Conservation (phyloP, 805 yeast species). For the Candida easanensis region DNA sequence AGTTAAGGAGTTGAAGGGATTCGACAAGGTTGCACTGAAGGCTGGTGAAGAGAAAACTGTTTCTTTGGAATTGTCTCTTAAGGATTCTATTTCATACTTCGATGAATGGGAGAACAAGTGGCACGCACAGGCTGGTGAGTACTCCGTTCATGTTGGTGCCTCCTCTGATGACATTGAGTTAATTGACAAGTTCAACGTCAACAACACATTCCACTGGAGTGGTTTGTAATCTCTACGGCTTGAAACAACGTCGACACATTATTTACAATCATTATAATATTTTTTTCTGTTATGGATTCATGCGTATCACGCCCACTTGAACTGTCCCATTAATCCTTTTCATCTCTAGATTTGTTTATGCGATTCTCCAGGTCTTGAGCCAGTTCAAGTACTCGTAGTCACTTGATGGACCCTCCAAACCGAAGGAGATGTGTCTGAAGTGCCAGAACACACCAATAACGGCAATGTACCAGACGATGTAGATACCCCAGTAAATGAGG, state of each 20-base stretch:
- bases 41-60: slow-evolving; percentile 43
- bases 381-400: slow-evolving; percentile 45
- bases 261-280: too few species aligned
- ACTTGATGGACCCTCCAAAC: slow-evolving; percentile 51
- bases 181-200: slow-evolving; percentile 26
- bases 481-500: slow-evolving; percentile 32
- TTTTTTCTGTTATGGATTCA: background rate
- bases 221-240: slow-evolving; percentile 11
- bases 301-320: background rate
- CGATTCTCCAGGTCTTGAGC: slow-evolving; percentile 47
- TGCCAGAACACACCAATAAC: slow-evolving; percentile 56
- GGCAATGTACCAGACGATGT: slow-evolving; percentile 36
- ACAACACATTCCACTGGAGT: slow-evolving; percentile 22
- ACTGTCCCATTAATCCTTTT: background rate
- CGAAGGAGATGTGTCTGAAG: slow-evolving; percentile 62
- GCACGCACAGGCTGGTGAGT: slow-evolving; percentile 50
- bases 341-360: background rate
- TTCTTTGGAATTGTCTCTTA: slow-evolving; percentile 36
- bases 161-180: slow-evolving; percentile 30
- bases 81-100: slow-evolving; percentile 52
- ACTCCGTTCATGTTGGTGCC: slow-evolving; percentile 47
- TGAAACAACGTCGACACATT: too few species aligned
- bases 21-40: slow-evolving; percentile 44
- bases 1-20: slow-evolving; percentile 57
- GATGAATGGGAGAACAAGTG: slow-evolving; percentile 47